Evolutionary conservation across 2,329 filamentous ascomycete species (phyloP).

Genomic region (Plenodomus biglobosus): DNA sequence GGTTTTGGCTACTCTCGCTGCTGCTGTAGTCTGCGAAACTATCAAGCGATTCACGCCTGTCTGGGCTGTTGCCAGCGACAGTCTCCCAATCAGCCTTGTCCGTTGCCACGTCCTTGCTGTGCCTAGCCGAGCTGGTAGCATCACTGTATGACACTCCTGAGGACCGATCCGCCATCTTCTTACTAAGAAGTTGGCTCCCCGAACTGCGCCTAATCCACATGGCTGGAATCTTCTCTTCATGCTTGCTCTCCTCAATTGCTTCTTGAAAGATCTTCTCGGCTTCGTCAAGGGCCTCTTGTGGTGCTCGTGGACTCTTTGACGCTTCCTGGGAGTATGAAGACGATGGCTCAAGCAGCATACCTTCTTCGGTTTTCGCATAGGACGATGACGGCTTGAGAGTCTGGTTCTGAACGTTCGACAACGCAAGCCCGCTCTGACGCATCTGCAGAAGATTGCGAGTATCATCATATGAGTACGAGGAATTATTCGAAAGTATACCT

Average conservation of each 20-base stretch:
- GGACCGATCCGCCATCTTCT: conserved; percentile 6
- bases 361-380: conserved; percentile 22
- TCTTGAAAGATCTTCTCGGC: conserved; percentile 36
- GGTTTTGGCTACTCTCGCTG: conserved; percentile 24
- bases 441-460: conserved; percentile 36
- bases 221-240: conserved; percentile 27
- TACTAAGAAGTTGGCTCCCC: conserved; percentile 26
- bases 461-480: conserved; percentile 41
- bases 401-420: conserved; percentile 1
- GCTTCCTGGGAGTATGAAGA: conserved; percentile 34
- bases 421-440: conserved; percentile 11
- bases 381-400: conserved; percentile 27
- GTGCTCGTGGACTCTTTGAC: conserved; percentile 1
- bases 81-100: conserved; percentile 43
- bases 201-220: conserved; percentile 39
- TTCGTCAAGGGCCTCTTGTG: conserved; percentile 29
- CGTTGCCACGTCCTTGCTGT: not conserved
- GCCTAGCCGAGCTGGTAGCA: conserved; percentile 4
- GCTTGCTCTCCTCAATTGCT: conserved; percentile 6
- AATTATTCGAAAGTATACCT: conserved; percentile 27
- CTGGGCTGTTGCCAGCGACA: conserved; percentile 22
- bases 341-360: conserved; percentile 18
- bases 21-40: conserved; percentile 42
- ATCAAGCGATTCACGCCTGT: conserved; percentile 21
- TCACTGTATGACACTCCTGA: conserved; percentile 7